phyloP scores from a whole-genome alignment of 768 basidiomycete species.

The Xanthoconium purpureum region DNA sequence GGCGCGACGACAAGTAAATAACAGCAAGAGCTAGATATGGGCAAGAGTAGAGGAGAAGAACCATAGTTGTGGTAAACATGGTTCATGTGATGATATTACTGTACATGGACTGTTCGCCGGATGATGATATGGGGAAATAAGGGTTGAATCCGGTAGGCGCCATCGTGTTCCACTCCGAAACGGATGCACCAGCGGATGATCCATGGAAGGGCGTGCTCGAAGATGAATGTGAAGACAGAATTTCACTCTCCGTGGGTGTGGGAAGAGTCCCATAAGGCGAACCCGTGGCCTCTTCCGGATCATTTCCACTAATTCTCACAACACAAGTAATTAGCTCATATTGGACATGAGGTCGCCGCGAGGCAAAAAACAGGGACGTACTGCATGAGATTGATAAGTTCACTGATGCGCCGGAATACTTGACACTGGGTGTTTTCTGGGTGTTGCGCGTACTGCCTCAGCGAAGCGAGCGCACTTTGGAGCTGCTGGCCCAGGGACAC shows the following conservation, averaged over 20 bases:
- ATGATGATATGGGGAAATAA: conserved; percentile 59
- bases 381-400: conserved; percentile 64
- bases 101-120: conserved; percentile 55
- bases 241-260: conserved; percentile 63
- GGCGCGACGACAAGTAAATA: conserved; percentile 31
- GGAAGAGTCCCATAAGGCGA: conserved; percentile 53
- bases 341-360: conserved; percentile 32
- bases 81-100: conserved; percentile 54
- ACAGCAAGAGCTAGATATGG: conserved; percentile 12
- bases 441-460: conserved; percentile 63
- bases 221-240: conserved; percentile 45
- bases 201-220: conserved; percentile 41
- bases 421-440: conserved; percentile 51
- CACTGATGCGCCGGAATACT: conserved; percentile 56
- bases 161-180: conserved; percentile 62
- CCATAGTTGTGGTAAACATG: neutral
- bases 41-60: neutral
- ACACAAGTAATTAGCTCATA: conserved; percentile 30
- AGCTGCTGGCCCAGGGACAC: conserved; percentile 63
- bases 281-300: conserved; percentile 46
- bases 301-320: conserved; percentile 46
- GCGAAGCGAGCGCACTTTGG: conserved; percentile 50
- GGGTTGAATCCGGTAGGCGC: conserved; percentile 57
- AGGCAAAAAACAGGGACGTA: conserved; percentile 41
- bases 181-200: conserved; percentile 45